Percentiles rank a stretch among this genome's conserved stretches.
Evolutionary conservation across 345 rosid genomes (phyloP).

Genomic region (Citrus sinensis): DVS_A1.0 CM039166.1:21475501-21476000

Average conservation of each 20-base stretch:
- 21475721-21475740: not conserved
- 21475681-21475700: too few relatives aligned
- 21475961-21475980: not conserved
- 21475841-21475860: not conserved
- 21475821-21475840: not conserved
- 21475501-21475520: too few relatives aligned
- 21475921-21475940: not conserved
- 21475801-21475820: not conserved
- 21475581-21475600: too few relatives aligned
- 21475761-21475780: not conserved
- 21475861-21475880: not conserved
- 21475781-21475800: not conserved
- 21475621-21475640: too few relatives aligned
- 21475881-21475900: not conserved
- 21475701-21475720: too few relatives aligned
- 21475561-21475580: too few relatives aligned
- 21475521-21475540: too few relatives aligned
- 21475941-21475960: not conserved
- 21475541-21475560: too few relatives aligned
- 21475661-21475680: too few relatives aligned
- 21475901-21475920: not conserved
- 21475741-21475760: not conserved
- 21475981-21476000: too few relatives aligned
- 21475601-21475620: too few relatives aligned
- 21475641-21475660: too few relatives aligned